phyloP scores from a whole-genome alignment of 176 grass and related monocot genomes.

The Avena atlantica region DNA sequence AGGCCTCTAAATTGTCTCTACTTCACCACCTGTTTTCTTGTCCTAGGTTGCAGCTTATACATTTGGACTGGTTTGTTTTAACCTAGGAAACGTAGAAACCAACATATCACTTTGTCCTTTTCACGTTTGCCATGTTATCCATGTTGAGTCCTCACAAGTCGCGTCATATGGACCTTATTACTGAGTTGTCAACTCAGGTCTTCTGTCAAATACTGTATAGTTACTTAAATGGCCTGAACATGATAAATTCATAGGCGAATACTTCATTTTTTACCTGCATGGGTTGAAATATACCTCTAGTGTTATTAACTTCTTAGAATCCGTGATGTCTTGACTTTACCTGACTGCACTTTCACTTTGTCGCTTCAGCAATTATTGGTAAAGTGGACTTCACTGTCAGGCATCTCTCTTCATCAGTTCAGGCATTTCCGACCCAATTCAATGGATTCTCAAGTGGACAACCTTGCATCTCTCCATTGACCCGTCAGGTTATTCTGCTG shows the following conservation, averaged over 20 bases:
- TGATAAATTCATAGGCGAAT: neutral
- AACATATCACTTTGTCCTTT: neutral
- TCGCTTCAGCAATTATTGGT: conserved; percentile 74
- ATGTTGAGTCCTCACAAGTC: neutral
- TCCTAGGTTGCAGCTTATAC: neutral
- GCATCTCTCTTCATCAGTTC: conserved; percentile 84
- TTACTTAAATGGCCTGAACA: neutral
- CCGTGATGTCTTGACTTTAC: conserved; percentile 11
- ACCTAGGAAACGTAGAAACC: conserved; percentile 16
- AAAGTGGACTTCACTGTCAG: conserved; percentile 99
- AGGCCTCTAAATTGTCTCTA: neutral
- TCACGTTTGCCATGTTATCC: neutral
- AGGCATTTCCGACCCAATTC: conserved; percentile 67
- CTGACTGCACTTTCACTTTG: conserved; percentile 27
- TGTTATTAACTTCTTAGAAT: neutral
- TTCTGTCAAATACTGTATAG: neutral
- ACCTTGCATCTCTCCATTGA: conserved; percentile 69
- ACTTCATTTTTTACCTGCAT: neutral
- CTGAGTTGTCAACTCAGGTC: no score
- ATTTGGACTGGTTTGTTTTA: conserved; percentile 7
- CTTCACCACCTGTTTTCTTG: neutral
- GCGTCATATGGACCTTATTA: neutral
- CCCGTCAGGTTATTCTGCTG: conserved; percentile 49
- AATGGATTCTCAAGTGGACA: conserved; percentile 68
- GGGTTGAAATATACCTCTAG: neutral